A percentile compares a stretch with the other conserved stretches of the same genome.
Evolutionary conservation across 2,329 filamentous ascomycete species (phyloP).

Genomic region (Domatiomyces globalis): DNA sequence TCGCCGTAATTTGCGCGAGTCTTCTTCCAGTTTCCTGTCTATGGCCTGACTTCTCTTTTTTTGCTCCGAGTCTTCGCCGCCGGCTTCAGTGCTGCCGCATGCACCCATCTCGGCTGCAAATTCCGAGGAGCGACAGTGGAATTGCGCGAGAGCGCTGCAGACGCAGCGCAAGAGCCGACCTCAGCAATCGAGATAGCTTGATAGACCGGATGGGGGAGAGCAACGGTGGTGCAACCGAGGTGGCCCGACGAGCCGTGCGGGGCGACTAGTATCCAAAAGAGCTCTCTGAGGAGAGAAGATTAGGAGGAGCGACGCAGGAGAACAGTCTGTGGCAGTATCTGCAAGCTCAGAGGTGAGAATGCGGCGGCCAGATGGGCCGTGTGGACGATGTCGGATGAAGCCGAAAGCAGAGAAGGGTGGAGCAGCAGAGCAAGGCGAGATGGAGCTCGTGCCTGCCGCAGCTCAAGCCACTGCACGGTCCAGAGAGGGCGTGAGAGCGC

Average conservation of each 20-base stretch:
- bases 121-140: conserved; percentile 5
- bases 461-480: not conserved
- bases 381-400: not conserved
- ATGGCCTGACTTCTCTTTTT: conserved; percentile 96
- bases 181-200: conserved; percentile 14
- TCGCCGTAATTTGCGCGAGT: conserved; percentile 77
- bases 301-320: not conserved
- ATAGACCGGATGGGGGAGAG: conserved; percentile 14
- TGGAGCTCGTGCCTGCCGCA: not conserved
- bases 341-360: not conserved
- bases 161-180: conserved; percentile 14
- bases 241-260: not conserved
- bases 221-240: conserved; percentile 5
- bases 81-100: conserved; percentile 74
- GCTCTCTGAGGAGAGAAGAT: not conserved
- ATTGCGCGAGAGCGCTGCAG: conserved; percentile 10
- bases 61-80: conserved; percentile 65
- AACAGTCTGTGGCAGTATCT: not conserved
- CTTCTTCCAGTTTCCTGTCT: conserved; percentile 84
- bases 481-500: not conserved
- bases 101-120: conserved; percentile 53
- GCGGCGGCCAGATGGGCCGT: not conserved
- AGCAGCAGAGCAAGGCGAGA: not conserved
- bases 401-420: not conserved
- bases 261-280: conserved; percentile 1